These are phyloP conservation scores for Poronia punctata DNA, from an alignment of 495 filamentous ascomycete genomes.

Conservation along the genomic window DNA sequence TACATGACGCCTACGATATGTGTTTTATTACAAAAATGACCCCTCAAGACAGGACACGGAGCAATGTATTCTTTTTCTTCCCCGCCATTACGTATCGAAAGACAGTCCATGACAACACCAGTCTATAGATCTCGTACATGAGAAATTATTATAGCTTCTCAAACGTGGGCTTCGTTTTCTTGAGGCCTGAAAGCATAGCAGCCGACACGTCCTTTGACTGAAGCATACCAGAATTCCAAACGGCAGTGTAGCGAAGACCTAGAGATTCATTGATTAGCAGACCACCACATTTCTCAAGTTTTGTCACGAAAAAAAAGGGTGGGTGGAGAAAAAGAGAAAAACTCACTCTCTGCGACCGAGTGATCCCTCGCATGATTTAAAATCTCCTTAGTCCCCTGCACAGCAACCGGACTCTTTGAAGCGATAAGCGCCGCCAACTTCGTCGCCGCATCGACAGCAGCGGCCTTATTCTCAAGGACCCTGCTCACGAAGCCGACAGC, in stretches of 20 bases:
- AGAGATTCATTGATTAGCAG: conserved; percentile 16
- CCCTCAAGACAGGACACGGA: no score
- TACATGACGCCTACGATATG: no score
- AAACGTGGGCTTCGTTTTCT: conserved; percentile 77
- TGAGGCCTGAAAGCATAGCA: conserved; percentile 67
- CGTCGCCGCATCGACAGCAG: conserved; percentile 54
- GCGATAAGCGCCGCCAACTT: conserved; percentile 62
- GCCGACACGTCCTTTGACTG: conserved; percentile 72
- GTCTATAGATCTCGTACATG: no score
- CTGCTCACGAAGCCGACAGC: conserved; percentile 76
- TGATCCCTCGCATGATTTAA: conserved; percentile 82
- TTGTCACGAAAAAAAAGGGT: no score
- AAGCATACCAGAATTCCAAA: conserved; percentile 80
- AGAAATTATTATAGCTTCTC: conserved; percentile 89
- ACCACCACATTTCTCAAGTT: no score
- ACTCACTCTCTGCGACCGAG: conserved; percentile 65
- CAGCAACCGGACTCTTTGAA: conserved; percentile 81
- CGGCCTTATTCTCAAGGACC: conserved; percentile 61
- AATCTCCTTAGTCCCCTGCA: conserved; percentile 88
- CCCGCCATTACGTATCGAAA: no score
- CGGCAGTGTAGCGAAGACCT: conserved; percentile 73
- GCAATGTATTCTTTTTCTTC: no score
- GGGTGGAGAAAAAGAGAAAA: no score
- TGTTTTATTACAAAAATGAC: no score
- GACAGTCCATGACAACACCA: no score